Evolutionary conservation across 2,329 filamentous ascomycete genomes (phyloP).

Genomic region (Verticillium longisporum): DNA sequence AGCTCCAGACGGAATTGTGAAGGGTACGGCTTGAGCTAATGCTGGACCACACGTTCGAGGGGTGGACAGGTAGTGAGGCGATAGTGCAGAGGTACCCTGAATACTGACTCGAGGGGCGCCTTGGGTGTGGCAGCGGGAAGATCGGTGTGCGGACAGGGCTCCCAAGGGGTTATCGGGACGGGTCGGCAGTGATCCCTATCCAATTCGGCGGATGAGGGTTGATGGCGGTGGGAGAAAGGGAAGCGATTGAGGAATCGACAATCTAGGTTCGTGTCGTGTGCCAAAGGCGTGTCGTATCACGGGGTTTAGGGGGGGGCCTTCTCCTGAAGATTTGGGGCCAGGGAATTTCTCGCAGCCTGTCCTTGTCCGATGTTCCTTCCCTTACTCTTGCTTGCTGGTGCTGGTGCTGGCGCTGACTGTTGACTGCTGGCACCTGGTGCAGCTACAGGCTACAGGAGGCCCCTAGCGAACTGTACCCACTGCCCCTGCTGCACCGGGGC

Average conservation of each 20-base stretch:
- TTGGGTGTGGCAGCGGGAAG: too few relatives aligned
- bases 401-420: neutral
- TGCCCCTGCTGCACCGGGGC: too few relatives aligned
- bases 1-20: neutral
- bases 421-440: neutral
- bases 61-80: neutral
- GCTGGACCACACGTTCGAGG: neutral
- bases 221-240: neutral
- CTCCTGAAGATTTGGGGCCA: slow-evolving; percentile 3
- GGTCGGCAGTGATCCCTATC: neutral
- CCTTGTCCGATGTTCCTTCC: neutral
- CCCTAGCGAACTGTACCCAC: too few relatives aligned
- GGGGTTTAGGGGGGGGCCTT: neutral
- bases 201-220: neutral
- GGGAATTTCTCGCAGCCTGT: slow-evolving; percentile 3
- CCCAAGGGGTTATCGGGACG: neutral
- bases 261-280: slow-evolving; percentile 1
- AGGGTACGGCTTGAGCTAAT: neutral
- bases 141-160: neutral
- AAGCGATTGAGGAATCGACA: neutral
- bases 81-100: neutral
- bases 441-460: too few relatives aligned
- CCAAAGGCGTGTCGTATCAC: neutral
- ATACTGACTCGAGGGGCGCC: neutral
- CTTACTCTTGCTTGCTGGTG: neutral